Evolutionary conservation across 208 protist species (phyloP).

Genomic region (Perkinsela sp.): DNA sequence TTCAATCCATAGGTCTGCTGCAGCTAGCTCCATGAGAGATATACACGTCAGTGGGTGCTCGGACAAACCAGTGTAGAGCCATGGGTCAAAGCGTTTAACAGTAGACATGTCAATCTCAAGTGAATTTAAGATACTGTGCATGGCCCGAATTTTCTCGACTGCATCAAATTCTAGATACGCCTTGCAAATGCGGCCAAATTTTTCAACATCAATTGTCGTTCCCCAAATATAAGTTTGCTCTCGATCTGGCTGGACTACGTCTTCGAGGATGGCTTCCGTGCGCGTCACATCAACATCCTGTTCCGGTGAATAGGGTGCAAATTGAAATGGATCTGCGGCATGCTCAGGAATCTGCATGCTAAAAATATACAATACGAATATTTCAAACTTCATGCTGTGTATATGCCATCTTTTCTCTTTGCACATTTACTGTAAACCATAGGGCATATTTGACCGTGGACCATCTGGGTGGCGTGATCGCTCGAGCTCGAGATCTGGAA

Average conservation of each 20-base stretch:
- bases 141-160: neutral
- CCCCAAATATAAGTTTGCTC: too few relatives aligned
- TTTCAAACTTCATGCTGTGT: too few relatives aligned
- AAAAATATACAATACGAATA: too few relatives aligned
- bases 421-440: constrained; percentile 45
- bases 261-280: too few relatives aligned
- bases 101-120: neutral
- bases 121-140: neutral
- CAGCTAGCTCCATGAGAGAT: neutral
- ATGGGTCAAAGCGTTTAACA: neutral
- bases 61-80: neutral
- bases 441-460: constrained; percentile 50
- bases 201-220: neutral
- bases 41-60: neutral
- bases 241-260: too few relatives aligned
- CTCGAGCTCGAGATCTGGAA: constrained; percentile 52
- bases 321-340: too few relatives aligned
- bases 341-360: too few relatives aligned
- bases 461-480: constrained; percentile 34
- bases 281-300: too few relatives aligned
- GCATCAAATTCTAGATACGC: neutral
- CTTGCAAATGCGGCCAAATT: neutral
- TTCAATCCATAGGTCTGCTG: neutral
- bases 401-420: too few relatives aligned
- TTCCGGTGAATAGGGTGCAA: too few relatives aligned